phyloP scores from a whole-genome alignment of 768 basidiomycete genomes.

The Panellus pusillus region DNA sequence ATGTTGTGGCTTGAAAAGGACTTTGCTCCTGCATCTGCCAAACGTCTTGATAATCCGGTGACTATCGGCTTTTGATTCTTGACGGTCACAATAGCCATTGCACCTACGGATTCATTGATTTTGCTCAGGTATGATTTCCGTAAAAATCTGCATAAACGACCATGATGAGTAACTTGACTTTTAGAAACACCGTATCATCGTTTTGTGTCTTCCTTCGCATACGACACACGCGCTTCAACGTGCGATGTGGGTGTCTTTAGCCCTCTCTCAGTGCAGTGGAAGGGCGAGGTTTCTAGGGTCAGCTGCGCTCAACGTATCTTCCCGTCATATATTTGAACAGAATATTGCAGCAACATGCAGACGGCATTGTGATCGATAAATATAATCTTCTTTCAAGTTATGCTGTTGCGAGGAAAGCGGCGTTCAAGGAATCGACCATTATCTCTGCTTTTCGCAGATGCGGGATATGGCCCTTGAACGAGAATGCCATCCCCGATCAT shows the following conservation, averaged over 20 bases:
- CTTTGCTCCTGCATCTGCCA: constrained; percentile 15
- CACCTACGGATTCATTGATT: constrained; percentile 14
- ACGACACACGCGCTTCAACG: constrained; percentile 23
- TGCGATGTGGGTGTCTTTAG: constrained; percentile 23
- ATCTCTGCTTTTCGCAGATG: constrained; percentile 17
- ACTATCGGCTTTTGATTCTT: constrained; percentile 20
- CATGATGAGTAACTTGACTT: no score
- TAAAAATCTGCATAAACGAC: no score
- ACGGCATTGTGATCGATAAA: constrained; percentile 16
- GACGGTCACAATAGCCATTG: constrained; percentile 25
- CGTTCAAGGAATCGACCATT: constrained; percentile 18
- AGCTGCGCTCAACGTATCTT: no score
- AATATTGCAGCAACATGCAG: no score
- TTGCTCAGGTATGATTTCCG: constrained; percentile 3
- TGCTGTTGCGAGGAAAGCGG: constrained; percentile 4
- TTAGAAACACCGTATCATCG: constrained; percentile 13
- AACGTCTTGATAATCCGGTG: background rate
- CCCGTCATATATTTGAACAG: no score
- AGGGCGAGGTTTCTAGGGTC: background rate
- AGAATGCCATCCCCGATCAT: constrained; percentile 5
- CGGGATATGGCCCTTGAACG: constrained; percentile 24
- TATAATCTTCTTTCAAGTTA: constrained; percentile 18
- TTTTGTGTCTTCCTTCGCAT: constrained; percentile 25
- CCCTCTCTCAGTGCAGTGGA: constrained; percentile 3
- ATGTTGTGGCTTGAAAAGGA: constrained; percentile 17